These are phyloP conservation scores for Candida frijolesensis DNA, from an alignment of 1,139 yeast genomes.

Conservation along the genomic window DNA sequence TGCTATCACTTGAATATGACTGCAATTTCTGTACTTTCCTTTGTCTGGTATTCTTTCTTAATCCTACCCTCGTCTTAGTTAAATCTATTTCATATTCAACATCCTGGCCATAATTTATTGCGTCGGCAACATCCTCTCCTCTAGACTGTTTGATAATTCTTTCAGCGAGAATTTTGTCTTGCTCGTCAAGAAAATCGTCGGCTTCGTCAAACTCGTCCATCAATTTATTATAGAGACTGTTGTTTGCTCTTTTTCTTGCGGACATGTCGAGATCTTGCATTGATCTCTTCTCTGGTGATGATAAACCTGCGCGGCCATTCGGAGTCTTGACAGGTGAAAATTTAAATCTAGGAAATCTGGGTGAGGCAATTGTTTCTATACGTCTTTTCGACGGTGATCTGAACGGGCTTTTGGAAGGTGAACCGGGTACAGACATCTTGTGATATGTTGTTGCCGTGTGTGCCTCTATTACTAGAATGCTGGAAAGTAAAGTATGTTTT, in stretches of 20 bases:
- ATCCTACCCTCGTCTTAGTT: slow-evolving; percentile 7
- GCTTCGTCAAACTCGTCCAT: slow-evolving; percentile 37
- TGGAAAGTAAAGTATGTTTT: neutral
- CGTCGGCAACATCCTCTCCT: slow-evolving; percentile 13
- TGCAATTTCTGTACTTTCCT: neutral
- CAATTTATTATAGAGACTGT: slow-evolving; percentile 30
- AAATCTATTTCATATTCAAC: slow-evolving; percentile 36
- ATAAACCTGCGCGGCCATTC: slow-evolving; percentile 47
- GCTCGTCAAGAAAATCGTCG: slow-evolving; percentile 26
- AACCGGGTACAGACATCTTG: neutral
- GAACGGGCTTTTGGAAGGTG: slow-evolving; percentile 6
- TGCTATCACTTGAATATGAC: slow-evolving; percentile 9
- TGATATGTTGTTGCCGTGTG: no score
- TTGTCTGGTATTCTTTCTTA: neutral
- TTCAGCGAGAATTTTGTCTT: slow-evolving; percentile 53
- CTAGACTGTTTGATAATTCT: slow-evolving; percentile 32
- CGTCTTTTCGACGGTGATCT: slow-evolving; percentile 14
- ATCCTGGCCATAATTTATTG: slow-evolving; percentile 29
- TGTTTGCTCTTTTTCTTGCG: slow-evolving; percentile 53
- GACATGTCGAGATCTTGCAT: slow-evolving; percentile 46
- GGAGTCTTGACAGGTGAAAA: slow-evolving; percentile 14
- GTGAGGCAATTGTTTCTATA: slow-evolving; percentile 4
- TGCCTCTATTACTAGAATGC: neutral
- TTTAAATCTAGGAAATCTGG: neutral
- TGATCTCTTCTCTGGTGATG: slow-evolving; percentile 46